Evolutionary conservation across 2,329 filamentous ascomycete genomes (phyloP), one percentile per base, ranked within the genome.

Genomic region (Blastomyces parvus): DNA sequence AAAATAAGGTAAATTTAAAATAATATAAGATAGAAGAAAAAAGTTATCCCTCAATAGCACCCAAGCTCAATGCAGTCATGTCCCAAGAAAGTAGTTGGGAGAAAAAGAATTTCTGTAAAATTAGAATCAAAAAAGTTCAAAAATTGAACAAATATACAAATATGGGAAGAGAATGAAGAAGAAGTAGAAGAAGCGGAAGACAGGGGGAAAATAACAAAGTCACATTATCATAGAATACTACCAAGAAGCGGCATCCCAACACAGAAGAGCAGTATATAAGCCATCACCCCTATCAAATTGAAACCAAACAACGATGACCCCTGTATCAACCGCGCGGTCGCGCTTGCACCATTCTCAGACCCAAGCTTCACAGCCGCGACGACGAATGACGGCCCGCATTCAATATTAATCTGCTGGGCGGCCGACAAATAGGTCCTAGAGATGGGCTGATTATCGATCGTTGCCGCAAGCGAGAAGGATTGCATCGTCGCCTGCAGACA

Each of bases 401-500:
- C 80, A 13, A 84, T 79, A 71, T 96, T 88, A 60, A 97, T 82
- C 69, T 88, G 84, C 66, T 82, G 76, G 0, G 93, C 92, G 0
- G 91, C 91, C 11, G 78, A 70, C 6, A 82, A 76, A 73, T 97
- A 97, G 0, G 86, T 89, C 19, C 79, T 74, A 33, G 84, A 83
- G 57, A 97, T 82, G 8, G 86, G 83, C 68, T 89, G 85, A 3
- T 79, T 82, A 44, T 84, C 79, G 69, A 91, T 85, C 17, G 82
- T 80, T 0, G 89, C 86, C 38, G 87, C 88, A 0, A 83, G 76
- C 61, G 88, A 86, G 74, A 89, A 97, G 22, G 96, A 83, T 33
- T 82, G 81, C 91, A 97, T 96, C 4, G 89, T 93, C 65, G 89
- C 81, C 70, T 87, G 81, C 53, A 94, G 80, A 74, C 94, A 97